Percentiles rank a stretch among this genome's conserved stretches.
Conservation (phyloP, 352 stramenopile species). For the Globisporangium orthogonon region DNA sequence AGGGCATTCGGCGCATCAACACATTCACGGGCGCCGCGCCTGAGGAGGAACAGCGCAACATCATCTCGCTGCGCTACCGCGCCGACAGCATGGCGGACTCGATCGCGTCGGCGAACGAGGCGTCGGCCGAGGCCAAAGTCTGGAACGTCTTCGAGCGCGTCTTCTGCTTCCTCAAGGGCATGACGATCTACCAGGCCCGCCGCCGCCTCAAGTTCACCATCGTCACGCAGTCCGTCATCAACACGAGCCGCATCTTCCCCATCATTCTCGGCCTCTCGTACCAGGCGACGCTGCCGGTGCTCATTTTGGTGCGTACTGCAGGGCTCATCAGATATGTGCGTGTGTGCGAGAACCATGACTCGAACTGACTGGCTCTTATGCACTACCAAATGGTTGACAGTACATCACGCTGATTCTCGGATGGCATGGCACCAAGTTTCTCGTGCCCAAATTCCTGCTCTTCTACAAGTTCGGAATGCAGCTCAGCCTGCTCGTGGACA, state of each 20-base stretch:
- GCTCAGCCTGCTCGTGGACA: conserved; percentile 72
- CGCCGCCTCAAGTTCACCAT: conserved; percentile 84
- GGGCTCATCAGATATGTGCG: neutral
- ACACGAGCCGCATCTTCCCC: conserved; percentile 78
- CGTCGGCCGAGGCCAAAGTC: conserved; percentile 54
- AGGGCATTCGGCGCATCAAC: conserved; percentile 52
- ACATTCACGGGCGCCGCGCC: conserved; percentile 56
- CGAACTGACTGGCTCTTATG: neutral
- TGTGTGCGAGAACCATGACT: too few species aligned
- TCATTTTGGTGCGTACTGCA: conserved; percentile 53
- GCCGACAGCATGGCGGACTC: conserved; percentile 83
- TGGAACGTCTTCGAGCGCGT: conserved; percentile 80
- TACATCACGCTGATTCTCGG: conserved; percentile 84
- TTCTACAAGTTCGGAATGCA: conserved; percentile 90
- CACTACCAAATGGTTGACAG: conserved; percentile 12
- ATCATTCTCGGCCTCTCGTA: conserved; percentile 85
- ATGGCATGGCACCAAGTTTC: conserved; percentile 86
- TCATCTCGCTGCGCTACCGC: conserved; percentile 81
- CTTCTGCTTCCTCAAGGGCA: conserved; percentile 86
- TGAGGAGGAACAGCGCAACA: conserved; percentile 81
- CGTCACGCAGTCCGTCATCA: conserved; percentile 76
- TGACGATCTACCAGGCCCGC: conserved; percentile 84
- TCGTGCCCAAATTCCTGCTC: conserved; percentile 79
- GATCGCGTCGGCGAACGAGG: conserved; percentile 54
- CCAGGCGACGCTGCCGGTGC: conserved; percentile 71